Conservation (phyloP, 2,329 filamentous ascomycete species). For the Microcyclosporella mali region DNA sequence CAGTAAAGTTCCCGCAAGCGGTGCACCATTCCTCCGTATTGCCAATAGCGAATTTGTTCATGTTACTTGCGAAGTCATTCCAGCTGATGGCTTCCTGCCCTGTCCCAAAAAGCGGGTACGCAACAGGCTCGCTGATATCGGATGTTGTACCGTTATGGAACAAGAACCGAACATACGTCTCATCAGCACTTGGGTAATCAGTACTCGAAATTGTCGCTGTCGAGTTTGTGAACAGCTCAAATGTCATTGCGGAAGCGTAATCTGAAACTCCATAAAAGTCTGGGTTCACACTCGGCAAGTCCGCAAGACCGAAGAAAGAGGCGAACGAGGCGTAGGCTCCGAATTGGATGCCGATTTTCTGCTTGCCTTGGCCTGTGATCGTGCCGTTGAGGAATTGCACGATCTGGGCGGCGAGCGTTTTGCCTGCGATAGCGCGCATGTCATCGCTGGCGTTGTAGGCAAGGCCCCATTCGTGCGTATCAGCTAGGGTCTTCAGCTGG, state of each 20-base stretch:
- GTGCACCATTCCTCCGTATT: constrained; percentile 64
- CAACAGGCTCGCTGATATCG: constrained; percentile 39
- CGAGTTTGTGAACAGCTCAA: constrained; percentile 61
- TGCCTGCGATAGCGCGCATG: constrained; percentile 42
- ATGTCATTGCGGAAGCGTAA: constrained; percentile 75
- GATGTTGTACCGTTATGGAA: constrained; percentile 57
- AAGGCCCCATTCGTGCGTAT: constrained; percentile 73
- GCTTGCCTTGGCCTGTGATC: constrained; percentile 33
- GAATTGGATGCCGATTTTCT: constrained; percentile 51
- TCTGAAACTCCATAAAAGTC: constrained; percentile 74
- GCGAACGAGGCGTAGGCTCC: constrained; percentile 57
- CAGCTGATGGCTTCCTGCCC: constrained; percentile 55
- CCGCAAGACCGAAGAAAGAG: constrained; percentile 56
- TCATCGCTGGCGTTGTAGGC: constrained; percentile 63
- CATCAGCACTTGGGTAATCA: constrained; percentile 32
- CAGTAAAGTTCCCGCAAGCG: constrained; percentile 66
- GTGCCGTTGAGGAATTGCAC: constrained; percentile 41
- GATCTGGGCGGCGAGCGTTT: constrained; percentile 44
- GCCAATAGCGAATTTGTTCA: constrained; percentile 62
- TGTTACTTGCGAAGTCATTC: constrained; percentile 58
- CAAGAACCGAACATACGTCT: constrained; percentile 55
- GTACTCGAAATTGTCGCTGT: constrained; percentile 38
- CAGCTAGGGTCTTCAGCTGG: constrained; percentile 67
- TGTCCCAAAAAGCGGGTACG: constrained; percentile 58
- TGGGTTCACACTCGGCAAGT: constrained; percentile 43